phyloP scores from a whole-genome alignment of 1,284 basidiomycete genomes.

The Pseudozyma thailandica region DNA sequence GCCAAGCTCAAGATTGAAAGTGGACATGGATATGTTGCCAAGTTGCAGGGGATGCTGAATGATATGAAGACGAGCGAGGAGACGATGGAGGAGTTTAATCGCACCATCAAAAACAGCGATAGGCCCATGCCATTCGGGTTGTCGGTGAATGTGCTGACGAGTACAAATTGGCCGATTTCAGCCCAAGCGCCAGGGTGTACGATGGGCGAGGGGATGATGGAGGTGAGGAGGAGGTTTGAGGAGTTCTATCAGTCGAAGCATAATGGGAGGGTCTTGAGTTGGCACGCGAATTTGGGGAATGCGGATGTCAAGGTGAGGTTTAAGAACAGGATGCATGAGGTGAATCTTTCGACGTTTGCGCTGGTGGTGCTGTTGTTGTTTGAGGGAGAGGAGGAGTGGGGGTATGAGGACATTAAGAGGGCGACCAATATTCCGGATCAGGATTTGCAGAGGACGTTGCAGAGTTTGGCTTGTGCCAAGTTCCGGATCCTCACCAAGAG shows the following conservation, averaged over 20 bases:
- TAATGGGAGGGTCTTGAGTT: constrained; percentile 87
- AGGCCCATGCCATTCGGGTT: constrained; percentile 81
- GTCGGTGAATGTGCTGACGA: constrained; percentile 69
- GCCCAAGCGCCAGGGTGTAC: constrained; percentile 51
- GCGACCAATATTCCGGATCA: constrained; percentile 74
- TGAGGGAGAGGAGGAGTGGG: constrained; percentile 69
- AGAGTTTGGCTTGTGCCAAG: constrained; percentile 96
- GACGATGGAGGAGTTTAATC: constrained; percentile 79
- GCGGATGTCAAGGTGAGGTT: constrained; percentile 89
- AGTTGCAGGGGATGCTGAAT: constrained; percentile 98
- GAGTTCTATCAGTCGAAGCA: constrained; percentile 89
- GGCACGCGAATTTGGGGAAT: constrained; percentile 92
- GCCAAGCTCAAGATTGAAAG: constrained; percentile 97
- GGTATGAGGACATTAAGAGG: constrained; percentile 43
- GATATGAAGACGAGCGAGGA: constrained; percentile 93
- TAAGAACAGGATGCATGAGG: constrained; percentile 82
- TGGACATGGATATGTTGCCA: constrained; percentile 96
- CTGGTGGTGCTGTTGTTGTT: constrained; percentile 90
- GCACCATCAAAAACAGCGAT: constrained; percentile 71
- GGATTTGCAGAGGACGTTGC: constrained; percentile 89
- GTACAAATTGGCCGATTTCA: constrained; percentile 65
- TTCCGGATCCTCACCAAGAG: constrained; percentile 91
- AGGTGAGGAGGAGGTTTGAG: constrained; percentile 77
- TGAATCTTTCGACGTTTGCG: constrained; percentile 92
- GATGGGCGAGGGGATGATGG: constrained; percentile 51